A percentile compares a stretch with the other conserved stretches of the same genome.
These are phyloP conservation scores for Malania oleifera DNA, from an alignment of 164 flowering plant species.

Conservation along the genomic window DNA sequence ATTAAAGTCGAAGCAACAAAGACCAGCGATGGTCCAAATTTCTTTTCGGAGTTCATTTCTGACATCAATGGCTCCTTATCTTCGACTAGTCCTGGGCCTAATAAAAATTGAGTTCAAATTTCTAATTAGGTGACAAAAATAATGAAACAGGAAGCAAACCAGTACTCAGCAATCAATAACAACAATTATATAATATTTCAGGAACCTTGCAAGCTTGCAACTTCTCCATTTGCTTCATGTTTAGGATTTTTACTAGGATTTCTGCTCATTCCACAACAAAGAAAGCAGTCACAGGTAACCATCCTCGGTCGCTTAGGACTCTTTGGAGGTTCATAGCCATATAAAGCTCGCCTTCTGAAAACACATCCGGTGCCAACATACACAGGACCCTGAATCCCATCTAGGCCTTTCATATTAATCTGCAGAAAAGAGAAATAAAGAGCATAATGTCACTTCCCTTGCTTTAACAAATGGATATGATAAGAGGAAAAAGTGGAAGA, in stretches of 20 bases:
- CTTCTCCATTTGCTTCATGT: conserved; percentile 35
- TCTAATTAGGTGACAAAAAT: neutral
- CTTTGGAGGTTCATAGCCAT: conserved; percentile 89
- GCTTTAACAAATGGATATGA: too few relatives aligned
- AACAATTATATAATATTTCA: neutral
- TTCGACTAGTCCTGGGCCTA: conserved; percentile 41
- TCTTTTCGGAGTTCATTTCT: conserved; percentile 84
- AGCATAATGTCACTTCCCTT: neutral
- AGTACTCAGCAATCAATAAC: neutral
- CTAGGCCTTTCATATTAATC: conserved; percentile 98
- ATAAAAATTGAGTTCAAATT: conserved; percentile 2
- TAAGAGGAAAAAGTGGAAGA: too few relatives aligned
- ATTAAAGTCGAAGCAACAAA: conserved; percentile 87
- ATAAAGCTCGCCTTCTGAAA: conserved; percentile 85
- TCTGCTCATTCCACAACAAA: conserved; percentile 73
- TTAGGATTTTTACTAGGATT: conserved; percentile 43
- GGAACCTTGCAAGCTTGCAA: conserved; percentile 38
- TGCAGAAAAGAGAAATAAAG: conserved; percentile 24
- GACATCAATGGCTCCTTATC: conserved; percentile 81
- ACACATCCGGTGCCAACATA: conserved; percentile 98
- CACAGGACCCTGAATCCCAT: conserved; percentile 93
- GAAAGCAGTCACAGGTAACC: conserved; percentile 93
- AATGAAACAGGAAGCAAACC: neutral
- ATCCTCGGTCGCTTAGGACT: conserved; percentile 86
- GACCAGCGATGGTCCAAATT: conserved; percentile 81